Evolutionary conservation across 305 asterid genomes (phyloP), one percentile per base, ranked within the genome.

Genomic region (Solanum aculeatissimum): DNA sequence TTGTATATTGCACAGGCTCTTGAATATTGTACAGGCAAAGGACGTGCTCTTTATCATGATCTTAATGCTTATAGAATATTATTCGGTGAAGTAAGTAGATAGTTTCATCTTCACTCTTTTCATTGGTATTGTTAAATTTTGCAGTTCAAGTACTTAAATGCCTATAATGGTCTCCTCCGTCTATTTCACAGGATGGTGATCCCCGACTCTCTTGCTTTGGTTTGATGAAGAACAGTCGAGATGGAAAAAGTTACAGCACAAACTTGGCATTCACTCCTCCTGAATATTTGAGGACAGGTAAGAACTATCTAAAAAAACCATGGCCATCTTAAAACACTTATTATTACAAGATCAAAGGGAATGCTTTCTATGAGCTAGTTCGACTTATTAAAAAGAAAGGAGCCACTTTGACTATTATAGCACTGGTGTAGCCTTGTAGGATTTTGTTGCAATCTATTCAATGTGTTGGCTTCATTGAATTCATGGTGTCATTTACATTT

Each of bases 191-290:
- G 97, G 94, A 92, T 85, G 94, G 92, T 18, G 90, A 93, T 86
- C 94, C 95, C 29, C 88, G 93, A 87, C 90, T 93, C 63, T 93
- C 95, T 81, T 92, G 97, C 90, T 93, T 92, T 40, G 95, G 97
- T 23, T 71, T 93, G 90, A 92, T 93, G 95, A 92, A 93, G 89
- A 93, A 93, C 83, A 93, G 97, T 68, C 87, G 94, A 85, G 97
- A 91, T 23, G 97, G 97, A 19, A 93, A 92, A 88, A 93, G 97
- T 88, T 93, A 93, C 88, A 92, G 95, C 65, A 93, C 97, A 18
- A 93, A 93, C 88, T 83, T 92, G 81, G 95, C 95, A 74, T 93
- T 92, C 87, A 93, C 95, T 81, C 95, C 94, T 6, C 95, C 94
- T 1, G 97, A 93, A 87, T 93, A 93, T 90, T 84, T 93, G 91